Evolutionary conservation across 2,329 filamentous ascomycete species (phyloP).

Genomic region (Penicillium capsulatum): DNA sequence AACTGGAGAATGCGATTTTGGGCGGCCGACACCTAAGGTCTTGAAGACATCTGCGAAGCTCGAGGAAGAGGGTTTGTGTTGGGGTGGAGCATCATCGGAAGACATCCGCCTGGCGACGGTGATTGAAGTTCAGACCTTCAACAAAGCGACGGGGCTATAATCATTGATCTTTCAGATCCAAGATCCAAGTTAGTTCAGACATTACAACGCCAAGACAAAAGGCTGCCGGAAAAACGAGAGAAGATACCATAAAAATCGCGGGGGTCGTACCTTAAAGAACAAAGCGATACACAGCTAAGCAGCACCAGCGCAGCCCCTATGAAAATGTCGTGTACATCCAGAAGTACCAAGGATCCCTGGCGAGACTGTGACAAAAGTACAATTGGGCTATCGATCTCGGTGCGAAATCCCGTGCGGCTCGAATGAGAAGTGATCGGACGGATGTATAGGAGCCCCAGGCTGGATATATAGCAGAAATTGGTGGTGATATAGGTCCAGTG

Average conservation of each 20-base stretch:
- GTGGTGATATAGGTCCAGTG: constrained; percentile 1
- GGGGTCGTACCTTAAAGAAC: constrained; percentile 8
- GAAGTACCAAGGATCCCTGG: constrained; percentile 6
- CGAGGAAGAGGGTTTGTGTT: constrained; percentile 36
- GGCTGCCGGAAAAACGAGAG: too few species aligned
- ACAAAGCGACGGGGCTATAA: not conserved
- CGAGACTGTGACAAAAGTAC: constrained; percentile 12
- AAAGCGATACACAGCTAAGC: too few species aligned
- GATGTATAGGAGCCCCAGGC: not conserved
- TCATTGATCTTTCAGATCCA: too few species aligned
- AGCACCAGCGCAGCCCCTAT: constrained; percentile 10
- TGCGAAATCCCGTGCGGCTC: constrained; percentile 7
- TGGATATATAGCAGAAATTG: not conserved
- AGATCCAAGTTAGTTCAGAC: too few species aligned
- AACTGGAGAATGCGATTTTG: constrained; percentile 38
- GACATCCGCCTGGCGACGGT: constrained; percentile 34
- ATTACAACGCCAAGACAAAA: too few species aligned
- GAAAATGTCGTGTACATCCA: constrained; percentile 11
- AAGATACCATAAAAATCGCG: not conserved
- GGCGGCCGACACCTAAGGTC: constrained; percentile 38
- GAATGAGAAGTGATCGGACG: constrained; percentile 3
- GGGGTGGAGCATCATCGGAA: constrained; percentile 41
- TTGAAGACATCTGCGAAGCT: constrained; percentile 44
- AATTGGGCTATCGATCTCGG: constrained; percentile 9
- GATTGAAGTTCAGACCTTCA: constrained; percentile 5